These are phyloP conservation scores for Colletotrichum sp. DNA, from an alignment of 2,329 filamentous ascomycete genomes.

Conservation along the genomic window DNA sequence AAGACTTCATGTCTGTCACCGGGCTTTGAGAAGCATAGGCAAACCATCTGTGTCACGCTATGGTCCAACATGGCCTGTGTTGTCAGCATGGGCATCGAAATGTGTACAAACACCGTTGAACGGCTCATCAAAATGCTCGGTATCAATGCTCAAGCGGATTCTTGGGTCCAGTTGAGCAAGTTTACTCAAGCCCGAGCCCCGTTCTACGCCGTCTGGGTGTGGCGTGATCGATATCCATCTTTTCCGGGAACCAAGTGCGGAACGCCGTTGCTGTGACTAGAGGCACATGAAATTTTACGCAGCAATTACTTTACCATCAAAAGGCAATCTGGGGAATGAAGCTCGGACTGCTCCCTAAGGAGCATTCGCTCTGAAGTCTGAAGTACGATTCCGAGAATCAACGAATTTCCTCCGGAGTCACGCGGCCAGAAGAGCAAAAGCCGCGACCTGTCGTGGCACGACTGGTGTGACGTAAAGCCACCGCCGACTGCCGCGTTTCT, in stretches of 20 bases:
- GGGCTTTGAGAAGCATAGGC: neutral
- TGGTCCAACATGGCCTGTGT: neutral
- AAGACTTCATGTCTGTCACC: neutral
- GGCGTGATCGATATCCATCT: neutral
- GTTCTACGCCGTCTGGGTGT: neutral
- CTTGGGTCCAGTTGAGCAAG: neutral
- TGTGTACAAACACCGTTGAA: neutral
- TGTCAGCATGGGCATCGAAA: neutral
- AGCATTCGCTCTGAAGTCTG: neutral
- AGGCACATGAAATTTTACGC: neutral
- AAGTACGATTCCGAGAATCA: neutral
- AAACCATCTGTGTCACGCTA: neutral
- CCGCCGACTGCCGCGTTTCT: neutral
- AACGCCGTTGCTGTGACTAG: neutral
- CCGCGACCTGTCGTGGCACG: slow-evolving; percentile 3
- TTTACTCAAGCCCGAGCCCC: neutral
- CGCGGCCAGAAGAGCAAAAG: neutral
- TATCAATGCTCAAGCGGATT: neutral
- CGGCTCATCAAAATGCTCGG: neutral
- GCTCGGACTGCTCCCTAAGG: neutral
- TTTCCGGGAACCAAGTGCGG: neutral
- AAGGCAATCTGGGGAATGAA: neutral
- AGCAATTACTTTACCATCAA: neutral
- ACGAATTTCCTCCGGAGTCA: slow-evolving; percentile 8
- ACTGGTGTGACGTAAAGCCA: neutral